Conservation (phyloP, 257 asterid genomes). For the Fraxinus americana region DNA sequence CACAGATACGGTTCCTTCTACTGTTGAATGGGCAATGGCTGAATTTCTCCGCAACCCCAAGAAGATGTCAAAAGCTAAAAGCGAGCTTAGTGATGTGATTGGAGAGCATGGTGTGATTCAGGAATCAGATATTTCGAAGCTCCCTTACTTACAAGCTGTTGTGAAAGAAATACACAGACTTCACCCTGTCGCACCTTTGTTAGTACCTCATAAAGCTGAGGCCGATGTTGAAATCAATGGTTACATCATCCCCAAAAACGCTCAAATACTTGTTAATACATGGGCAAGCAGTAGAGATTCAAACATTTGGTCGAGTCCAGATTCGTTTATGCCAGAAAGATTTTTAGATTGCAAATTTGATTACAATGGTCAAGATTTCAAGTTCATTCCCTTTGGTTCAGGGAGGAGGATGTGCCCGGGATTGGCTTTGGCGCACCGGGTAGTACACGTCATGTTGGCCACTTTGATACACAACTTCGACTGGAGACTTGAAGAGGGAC, state of each 20-base stretch:
- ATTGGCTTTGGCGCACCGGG: slow-evolving; percentile 26
- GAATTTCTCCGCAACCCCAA: slow-evolving; percentile 30
- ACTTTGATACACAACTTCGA: slow-evolving; percentile 22
- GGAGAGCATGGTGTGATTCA: slow-evolving; percentile 10
- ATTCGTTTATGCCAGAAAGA: slow-evolving; percentile 29
- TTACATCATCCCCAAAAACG: slow-evolving; percentile 16
- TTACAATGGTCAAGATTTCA: slow-evolving; percentile 22
- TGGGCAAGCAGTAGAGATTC: slow-evolving; percentile 34
- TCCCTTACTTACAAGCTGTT: slow-evolving; percentile 28
- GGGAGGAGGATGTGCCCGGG: slow-evolving; percentile 36
- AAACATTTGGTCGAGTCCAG: slow-evolving; percentile 23
- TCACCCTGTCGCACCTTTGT: slow-evolving; percentile 23
- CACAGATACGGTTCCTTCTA: slow-evolving; percentile 25
- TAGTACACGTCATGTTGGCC: slow-evolving; percentile 31
- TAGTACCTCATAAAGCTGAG: slow-evolving; percentile 19
- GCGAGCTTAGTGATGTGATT: slow-evolving; percentile 17
- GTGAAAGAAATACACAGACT: slow-evolving; percentile 34
- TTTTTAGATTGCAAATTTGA: slow-evolving; percentile 21
- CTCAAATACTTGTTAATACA: slow-evolving; percentile 20
- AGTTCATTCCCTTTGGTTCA: slow-evolving; percentile 25
- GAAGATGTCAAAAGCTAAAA: slow-evolving; percentile 6
- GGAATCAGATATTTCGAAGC: slow-evolving; percentile 34
- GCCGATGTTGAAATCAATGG: slow-evolving; percentile 23
- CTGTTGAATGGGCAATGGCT: slow-evolving; percentile 42
- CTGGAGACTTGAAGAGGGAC: slow-evolving; percentile 32